A percentile compares a stretch with the other conserved stretches of the same genome.
Conservation (phyloP, 108 stramenopile species). For the Fragilariopsis cylindrus region DNA sequence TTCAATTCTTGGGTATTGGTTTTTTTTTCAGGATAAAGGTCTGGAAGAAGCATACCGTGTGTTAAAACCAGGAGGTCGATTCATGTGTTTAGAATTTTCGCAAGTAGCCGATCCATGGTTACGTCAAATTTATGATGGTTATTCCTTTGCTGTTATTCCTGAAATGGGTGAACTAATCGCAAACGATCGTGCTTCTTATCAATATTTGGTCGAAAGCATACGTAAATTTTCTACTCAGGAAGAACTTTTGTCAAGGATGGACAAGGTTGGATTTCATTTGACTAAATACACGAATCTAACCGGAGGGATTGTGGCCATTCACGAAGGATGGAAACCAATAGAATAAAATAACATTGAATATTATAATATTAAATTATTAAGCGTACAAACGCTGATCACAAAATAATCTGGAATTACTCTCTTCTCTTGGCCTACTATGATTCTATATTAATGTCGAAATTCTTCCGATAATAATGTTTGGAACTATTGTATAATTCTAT, state of each 20-base stretch:
- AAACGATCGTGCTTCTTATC: conserved; percentile 93
- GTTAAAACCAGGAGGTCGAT: conserved; percentile 95
- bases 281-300: conserved; percentile 87
- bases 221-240: conserved; percentile 94
- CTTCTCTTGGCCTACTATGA: too few relatives aligned
- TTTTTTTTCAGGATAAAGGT: conserved; percentile 51
- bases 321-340: conserved; percentile 85
- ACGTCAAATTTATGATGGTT: conserved; percentile 82
- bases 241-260: conserved; percentile 78
- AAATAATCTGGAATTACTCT: too few relatives aligned
- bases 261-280: conserved; percentile 75
- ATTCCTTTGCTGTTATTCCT: conserved; percentile 95
- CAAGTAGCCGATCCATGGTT: conserved; percentile 75
- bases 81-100: conserved; percentile 97
- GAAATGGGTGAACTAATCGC: conserved; percentile 89
- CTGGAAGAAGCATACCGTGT: conserved; percentile 86
- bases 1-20: too few relatives aligned
- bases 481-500: too few relatives aligned
- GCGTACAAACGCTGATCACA: too few relatives aligned
- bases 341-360: conserved; percentile 8
- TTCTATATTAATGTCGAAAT: too few relatives aligned
- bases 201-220: conserved; percentile 99
- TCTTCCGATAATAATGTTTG: too few relatives aligned
- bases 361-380: neutral
- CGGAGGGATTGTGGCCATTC: conserved; percentile 93